Evolutionary conservation across 331 rosid species (phyloP).

Genomic region (Malus hybrid): DNA sequence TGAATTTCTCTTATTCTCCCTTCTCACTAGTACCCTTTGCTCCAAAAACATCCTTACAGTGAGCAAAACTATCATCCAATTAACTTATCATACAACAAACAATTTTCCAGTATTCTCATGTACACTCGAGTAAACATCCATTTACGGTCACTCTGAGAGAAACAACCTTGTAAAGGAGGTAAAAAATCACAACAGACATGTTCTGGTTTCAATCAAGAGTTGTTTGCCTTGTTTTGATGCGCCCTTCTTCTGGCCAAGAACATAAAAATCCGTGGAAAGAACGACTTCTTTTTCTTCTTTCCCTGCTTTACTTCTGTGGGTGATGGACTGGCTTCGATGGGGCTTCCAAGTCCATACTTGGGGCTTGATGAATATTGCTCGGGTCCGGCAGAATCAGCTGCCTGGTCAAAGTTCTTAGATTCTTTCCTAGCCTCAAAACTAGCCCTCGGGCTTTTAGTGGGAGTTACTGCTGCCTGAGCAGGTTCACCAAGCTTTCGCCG

Average conservation of each 20-base stretch:
- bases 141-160: conserved; percentile 22
- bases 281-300: conserved; percentile 74
- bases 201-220: conserved; percentile 10
- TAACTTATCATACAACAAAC: conserved; percentile 37
- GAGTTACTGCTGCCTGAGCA: conserved; percentile 36
- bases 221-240: conserved; percentile 40
- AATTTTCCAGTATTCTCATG: conserved; percentile 40
- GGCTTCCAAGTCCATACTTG: conserved; percentile 12
- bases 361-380: conserved; percentile 31
- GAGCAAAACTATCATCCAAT: conserved; percentile 31
- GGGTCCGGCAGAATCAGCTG: conserved; percentile 17
- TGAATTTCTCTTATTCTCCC: conserved; percentile 26
- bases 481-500: conserved; percentile 55
- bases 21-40: conserved; percentile 6
- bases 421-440: conserved; percentile 49
- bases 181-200: conserved; percentile 19
- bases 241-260: conserved; percentile 59
- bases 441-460: conserved; percentile 51
- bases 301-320: conserved; percentile 52
- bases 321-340: conserved; percentile 33
- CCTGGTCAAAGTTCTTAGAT: conserved; percentile 23
- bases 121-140: conserved; percentile 27
- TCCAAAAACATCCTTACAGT: conserved; percentile 19
- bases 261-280: conserved; percentile 80
- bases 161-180: conserved; percentile 19